A percentile compares a stretch with the other conserved stretches of the same genome.
phyloP scores from a whole-genome alignment of 192 early-diverging fungal genomes.

The Coemansia sp. region DNA sequence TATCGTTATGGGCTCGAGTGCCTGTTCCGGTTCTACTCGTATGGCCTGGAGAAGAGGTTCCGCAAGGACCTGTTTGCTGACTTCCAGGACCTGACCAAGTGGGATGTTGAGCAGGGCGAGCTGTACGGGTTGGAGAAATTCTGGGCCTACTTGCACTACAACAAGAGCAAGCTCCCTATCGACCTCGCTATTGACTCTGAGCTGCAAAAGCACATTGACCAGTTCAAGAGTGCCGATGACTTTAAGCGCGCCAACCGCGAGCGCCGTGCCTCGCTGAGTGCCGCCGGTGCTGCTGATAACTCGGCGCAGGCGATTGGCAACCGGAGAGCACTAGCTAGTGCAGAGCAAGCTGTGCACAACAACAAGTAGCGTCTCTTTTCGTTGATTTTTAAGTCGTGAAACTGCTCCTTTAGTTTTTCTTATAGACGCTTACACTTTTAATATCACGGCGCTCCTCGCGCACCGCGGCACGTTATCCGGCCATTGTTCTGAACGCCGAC shows the following conservation, averaged over 20 bases:
- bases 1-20: constrained; percentile 97
- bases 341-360: constrained; percentile 25
- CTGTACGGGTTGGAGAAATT: constrained; percentile 94
- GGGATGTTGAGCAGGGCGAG: constrained; percentile 69
- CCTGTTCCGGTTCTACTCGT: constrained; percentile 95
- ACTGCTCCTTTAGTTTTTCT: background rate
- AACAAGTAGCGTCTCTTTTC: background rate
- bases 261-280: constrained; percentile 30
- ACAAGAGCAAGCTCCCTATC: constrained; percentile 75
- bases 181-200: constrained; percentile 58
- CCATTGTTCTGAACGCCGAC: background rate
- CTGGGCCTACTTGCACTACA: constrained; percentile 90
- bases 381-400: background rate
- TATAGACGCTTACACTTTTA: background rate
- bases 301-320: constrained; percentile 28
- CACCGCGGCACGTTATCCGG: background rate
- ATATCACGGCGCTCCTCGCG: background rate
- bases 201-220: constrained; percentile 58
- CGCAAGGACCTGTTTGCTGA: constrained; percentile 82
- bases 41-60: constrained; percentile 90
- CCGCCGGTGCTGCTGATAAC: constrained; percentile 9
- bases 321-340: constrained; percentile 37
- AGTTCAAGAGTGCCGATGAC: constrained; percentile 63
- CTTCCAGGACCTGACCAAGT: constrained; percentile 79
- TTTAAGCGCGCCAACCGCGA: constrained; percentile 55